Base-by-base conservation (phyloP, 75 land plant species). In the Gnetum montanum region DNA sequence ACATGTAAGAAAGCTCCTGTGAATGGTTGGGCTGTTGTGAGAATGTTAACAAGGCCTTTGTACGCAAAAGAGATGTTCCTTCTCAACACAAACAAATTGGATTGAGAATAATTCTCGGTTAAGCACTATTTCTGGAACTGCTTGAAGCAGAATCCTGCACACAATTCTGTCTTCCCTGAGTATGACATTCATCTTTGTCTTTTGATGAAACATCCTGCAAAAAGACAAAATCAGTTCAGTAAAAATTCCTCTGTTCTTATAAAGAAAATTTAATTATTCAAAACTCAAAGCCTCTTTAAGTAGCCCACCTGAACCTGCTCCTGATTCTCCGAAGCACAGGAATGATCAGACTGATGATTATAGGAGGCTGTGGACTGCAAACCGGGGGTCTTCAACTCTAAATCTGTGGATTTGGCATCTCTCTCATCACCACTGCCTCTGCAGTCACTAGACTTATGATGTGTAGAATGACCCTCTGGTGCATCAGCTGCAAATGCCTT, bases 221-320 rank as follows among this genome's bases (percentile, higher is more conserved):
- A 19, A 31, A 10, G 34, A 5, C 31, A 30, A 53, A 41, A 34
- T 20, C n/a, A 53, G 12, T 18, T 5, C 35, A 33, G 12, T 19
- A 18, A 16, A 52, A 29, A 31, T 30, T 33, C 35, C 11, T 34
- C 25, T 34, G 31, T 8, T 18, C 34, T 50, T 29, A 18, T 18
- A 29, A 31, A 19, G 22, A 50, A 30, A 28, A 20, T 25, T 30
- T 53, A 13, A 34, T 20, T 4, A 53, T 0, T 22, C 0, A 8
- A 53, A 31, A 23, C 15, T 31, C 34, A 10, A 20, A 22, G 55
- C 22, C 55, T 19, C 18, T 18, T 18, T 18, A 53, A 19, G 13
- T 53, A n/a, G n/a, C n/a, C n/a, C 55, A 53, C 55, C 55, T 53
- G 37, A 16, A 34, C 22, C 36, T 53, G 55, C 37, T 53, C 55